Base-by-base conservation (phyloP, 208 protist species). In the Acanthamoeba sp. region DNA sequence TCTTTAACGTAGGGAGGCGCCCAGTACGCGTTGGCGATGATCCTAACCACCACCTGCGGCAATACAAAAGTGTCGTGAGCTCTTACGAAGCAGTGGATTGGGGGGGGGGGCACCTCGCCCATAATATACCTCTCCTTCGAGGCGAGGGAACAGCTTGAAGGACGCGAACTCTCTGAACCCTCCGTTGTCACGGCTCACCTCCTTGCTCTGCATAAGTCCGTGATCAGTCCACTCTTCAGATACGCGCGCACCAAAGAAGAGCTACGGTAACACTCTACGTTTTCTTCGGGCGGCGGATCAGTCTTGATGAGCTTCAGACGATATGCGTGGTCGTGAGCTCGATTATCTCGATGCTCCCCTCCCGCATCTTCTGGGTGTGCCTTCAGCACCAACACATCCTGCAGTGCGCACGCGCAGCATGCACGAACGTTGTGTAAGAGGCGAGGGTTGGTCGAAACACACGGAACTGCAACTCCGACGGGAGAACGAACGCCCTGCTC, bases 11-110 rank as follows among this genome's bases (percentile, higher is more conserved):
- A 84, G 6, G 34, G 40, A 1, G 73, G 73, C 20, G 73, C 73
- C 73, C 73, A 84, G 42, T 84, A 84, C 1, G 73, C 73, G 73
- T 84, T 84, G 36, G 73, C 22, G 20, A 34, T 52, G 36, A 84
- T 55, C 6, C 48, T 24, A 5, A 84, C 73, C 32, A 84, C 73
- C 42, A 84, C 73, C 73, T 84, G 55, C 12, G 9, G 55, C 18
- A 2, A 27, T 5, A 59, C 55, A 1, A 66, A 16, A 66, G 24
- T 2, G 50, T 57, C 9, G 9, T 57, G 50, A 22, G 50, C 1
- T 57, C 9, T 24, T 16, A 57, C 18, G 7, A 16, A 57, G 50
- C n/a, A n/a, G n/a, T n/a, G n/a, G n/a, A n/a, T n/a, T n/a, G 1
- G 50, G 27, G 27, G 27, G 59, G 14, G 59, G 59, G 27, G 59